Base-by-base conservation (phyloP, 306 rosid genomes). In the Corylus heterophylla region DNA sequence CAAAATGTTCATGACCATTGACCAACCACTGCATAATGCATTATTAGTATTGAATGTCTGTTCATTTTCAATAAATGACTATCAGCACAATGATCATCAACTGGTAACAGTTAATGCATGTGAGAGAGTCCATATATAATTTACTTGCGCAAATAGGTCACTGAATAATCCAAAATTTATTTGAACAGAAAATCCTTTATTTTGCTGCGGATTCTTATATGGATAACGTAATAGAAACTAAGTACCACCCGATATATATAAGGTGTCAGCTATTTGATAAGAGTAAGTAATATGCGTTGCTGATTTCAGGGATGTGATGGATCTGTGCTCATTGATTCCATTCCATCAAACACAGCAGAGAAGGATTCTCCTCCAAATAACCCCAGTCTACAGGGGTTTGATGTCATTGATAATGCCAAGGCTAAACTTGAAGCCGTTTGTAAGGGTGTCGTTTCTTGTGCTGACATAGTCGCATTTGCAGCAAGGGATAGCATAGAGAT, bases 391-490 rank as follows among this genome's bases (percentile, higher is more conserved):
- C 69, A 84, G 76, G 97, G 97, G 47, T 92, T 42, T 64, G 87
- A 89, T 71, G 91, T 90, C 78, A 89, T 90, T 56, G 96, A 90
- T 76, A 88, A 73, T 25, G 97, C 93, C n/a, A 89, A 92, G 81
- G 86, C 92, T 6, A 89, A 68, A 86, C 87, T 92, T 50, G 95
- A 92, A 87, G 89, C 82, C 12, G 71, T 52, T 14, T 90, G 97
- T 77, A 20, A 59, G 74, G 91, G 90, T 45, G 81, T 78, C 42
- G 93, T 90, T 74, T 92, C 97, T 7, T 90, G 96, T 48, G 92
- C 95, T 75, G 97, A 92, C 83, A 85, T 89, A 63, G 14, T 90
- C 64, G 92, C 97, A 20, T 88, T 90, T 83, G 96, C 96, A 76
- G 97, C 96, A 55, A 90, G 97, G 84, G 97, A 87, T 48, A 89